Base-by-base conservation (phyloP, 2,329 filamentous ascomycete species). In the Botrytis fabae region DNA sequence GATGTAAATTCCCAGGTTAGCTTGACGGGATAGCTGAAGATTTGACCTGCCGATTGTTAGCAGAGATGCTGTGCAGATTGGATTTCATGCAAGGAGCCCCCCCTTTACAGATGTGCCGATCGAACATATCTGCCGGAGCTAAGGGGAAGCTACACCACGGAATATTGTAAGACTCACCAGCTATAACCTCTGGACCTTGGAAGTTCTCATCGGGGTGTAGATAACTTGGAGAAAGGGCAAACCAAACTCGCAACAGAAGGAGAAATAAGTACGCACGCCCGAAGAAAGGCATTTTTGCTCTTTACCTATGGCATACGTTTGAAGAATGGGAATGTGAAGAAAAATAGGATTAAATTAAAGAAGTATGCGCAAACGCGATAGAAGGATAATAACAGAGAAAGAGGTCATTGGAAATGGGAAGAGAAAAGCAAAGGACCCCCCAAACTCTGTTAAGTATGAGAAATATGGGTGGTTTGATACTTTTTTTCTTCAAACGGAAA, bases 121-220 rank as follows among this genome's bases (percentile, higher is more conserved):
- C 22, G 46, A 35, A 60, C n/a, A 48, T 16, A 74, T 62, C 40
- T 46, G 70, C 42, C 66, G 68, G 63, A 60, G 57, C 46, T 38
- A 18, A 59, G 28, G 9, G 46, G 46, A 60, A 70, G 60, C 65
- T 57, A 9, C 51, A 28, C 9, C 14, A 46, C 38, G 25, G 46
- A 40, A 69, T 48, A 61, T 44, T 62, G 4, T 66, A 54, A n/a
- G 40, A 84, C 91, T 78, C 89, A 98, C 95, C 95, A 80, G 95
- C 95, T 80, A 98, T 96, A 76, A 98, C 92, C 85, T 99, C 96
- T 25, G 96, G 96, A 51, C 96, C 96, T 84, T 99, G 96, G 80
- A 99, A 99, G 85, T 98, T 96, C 87, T 99, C 96, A 85, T 99
- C 96, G 8, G 96, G 96, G 82, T 99, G 96, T 64, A 99, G 89